Evolutionary conservation across 2,329 filamentous ascomycete genomes (phyloP), one percentile per base, ranked within the genome.

Genomic region (Didymella sp.): DNA sequence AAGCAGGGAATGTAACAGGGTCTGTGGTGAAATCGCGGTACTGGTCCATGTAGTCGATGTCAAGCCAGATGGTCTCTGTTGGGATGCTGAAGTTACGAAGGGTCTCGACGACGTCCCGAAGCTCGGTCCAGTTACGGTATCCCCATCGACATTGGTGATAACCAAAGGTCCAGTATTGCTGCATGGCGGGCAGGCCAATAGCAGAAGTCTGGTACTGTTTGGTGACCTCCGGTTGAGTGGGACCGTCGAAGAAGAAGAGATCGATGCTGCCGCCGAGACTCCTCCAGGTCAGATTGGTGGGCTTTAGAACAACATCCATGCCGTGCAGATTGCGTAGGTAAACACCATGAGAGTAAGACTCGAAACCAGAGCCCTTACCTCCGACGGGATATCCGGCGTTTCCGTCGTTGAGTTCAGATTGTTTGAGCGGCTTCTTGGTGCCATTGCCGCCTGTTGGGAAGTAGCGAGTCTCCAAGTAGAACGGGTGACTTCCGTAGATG

Each of bases 131-230:
- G 66, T 90, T 91, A 35, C 82, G 78, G 72, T 95, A 95, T 0
- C 91, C 91, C 87, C 91, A 95, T 57, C 90, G 84, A 66, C 90
- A 94, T 72, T 96, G 91, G 63, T 96, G 91, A 71, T 84, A 94
- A 0, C 92, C 92, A 58, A 96, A 86, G 0, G 88, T 86, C 81
- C 86, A 94, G 77, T 95, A 95, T 15, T 62, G 87, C 70, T 93
- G 89, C 85, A 94, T 87, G 0, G 87, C 87, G 1, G 91, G 90
- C 5, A 90, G 78, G 0, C 91, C 90, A 48, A 88, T 80, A 1
- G 87, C 84, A 50, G 84, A 87, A 54, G 78, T 75, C 60, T 90
- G 87, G 70, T 94, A 95, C 35, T 89, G 83, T 71, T 85, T 86
- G 15, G 86, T 90, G 22, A 92, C 87, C 12, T 88, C 84, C 6